Evolutionary conservation across 768 basidiomycete species (phyloP).

Genomic region (Podaxis pistillaris): DNA sequence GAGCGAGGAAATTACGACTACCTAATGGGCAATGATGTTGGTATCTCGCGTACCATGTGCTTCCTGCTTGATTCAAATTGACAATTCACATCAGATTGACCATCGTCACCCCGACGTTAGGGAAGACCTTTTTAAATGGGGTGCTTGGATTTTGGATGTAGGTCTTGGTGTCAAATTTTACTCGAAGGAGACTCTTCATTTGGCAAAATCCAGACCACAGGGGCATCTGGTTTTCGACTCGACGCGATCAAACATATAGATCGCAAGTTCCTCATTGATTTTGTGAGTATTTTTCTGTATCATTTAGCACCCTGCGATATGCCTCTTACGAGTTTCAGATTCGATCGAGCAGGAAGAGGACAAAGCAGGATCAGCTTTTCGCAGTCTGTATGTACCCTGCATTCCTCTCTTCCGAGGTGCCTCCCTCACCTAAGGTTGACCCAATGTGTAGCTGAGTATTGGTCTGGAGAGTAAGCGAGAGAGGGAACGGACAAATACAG

Average conservation of each 20-base stretch:
- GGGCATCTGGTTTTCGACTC: slow-evolving; percentile 73
- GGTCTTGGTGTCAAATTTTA: not conserved
- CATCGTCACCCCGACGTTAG: slow-evolving; percentile 80
- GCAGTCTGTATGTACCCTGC: slow-evolving; percentile 37
- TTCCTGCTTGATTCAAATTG: not conserved
- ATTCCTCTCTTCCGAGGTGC: not conserved
- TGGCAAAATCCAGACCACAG: slow-evolving; percentile 50
- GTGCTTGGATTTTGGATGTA: slow-evolving; percentile 67
- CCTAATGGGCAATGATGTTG: slow-evolving; percentile 71
- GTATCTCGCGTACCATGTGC: slow-evolving; percentile 19
- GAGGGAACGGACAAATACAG: not conserved
- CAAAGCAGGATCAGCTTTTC: slow-evolving; percentile 55
- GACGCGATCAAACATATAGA: slow-evolving; percentile 94
- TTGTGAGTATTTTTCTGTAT: slow-evolving; percentile 43
- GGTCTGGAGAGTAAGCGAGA: slow-evolving; percentile 63
- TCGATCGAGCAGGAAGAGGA: slow-evolving; percentile 43
- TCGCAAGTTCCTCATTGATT: slow-evolving; percentile 60
- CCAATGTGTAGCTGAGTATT: slow-evolving; percentile 68
- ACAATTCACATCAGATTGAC: slow-evolving; percentile 58
- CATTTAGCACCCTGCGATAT: not conserved
- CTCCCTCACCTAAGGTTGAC: not conserved
- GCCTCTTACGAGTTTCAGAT: slow-evolving; percentile 37
- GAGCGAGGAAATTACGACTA: slow-evolving; percentile 92
- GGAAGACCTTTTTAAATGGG: slow-evolving; percentile 75
- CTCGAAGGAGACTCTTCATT: not conserved